phyloP scores from a whole-genome alignment of 2,329 filamentous ascomycete genomes.

The Alternaria alternata region DNA sequence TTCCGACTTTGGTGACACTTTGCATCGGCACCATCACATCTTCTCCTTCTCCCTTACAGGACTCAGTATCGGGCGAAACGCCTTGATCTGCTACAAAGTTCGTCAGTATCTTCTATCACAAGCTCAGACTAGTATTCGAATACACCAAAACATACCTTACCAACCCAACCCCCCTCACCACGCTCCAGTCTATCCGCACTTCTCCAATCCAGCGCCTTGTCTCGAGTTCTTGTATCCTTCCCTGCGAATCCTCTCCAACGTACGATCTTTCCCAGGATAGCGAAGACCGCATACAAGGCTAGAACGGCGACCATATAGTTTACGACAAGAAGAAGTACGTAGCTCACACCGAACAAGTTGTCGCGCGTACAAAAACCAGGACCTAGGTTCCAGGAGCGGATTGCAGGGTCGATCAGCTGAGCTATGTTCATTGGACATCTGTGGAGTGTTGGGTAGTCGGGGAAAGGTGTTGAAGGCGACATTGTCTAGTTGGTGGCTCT shows the following conservation, averaged over 20 bases:
- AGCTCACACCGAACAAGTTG: slow-evolving; percentile 1
- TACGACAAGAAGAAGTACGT: neutral
- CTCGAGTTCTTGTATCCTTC: neutral
- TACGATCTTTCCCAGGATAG: neutral
- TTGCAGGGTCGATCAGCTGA: neutral
- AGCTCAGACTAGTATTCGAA: neutral
- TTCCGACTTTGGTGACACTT: neutral
- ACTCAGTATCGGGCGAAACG: neutral
- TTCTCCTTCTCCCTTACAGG: neutral
- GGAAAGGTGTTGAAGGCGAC: neutral
- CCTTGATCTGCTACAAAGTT: neutral
- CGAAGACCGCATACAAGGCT: neutral
- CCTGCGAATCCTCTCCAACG: neutral
- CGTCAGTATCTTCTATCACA: neutral
- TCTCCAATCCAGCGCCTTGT: neutral
- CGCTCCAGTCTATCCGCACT: neutral
- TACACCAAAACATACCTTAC: neutral
- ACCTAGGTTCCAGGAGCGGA: neutral
- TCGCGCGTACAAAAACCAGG: slow-evolving; percentile 4
- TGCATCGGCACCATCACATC: neutral
- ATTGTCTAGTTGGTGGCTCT: neutral
- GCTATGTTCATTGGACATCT: neutral
- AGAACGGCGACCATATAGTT: neutral
- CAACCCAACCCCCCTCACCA: neutral
- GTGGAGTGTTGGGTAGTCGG: slow-evolving; percentile 1